These are phyloP conservation scores for Nepenthes alata DNA, from an alignment of 179 eudicot genomes.

Conservation along the genomic window DNA sequence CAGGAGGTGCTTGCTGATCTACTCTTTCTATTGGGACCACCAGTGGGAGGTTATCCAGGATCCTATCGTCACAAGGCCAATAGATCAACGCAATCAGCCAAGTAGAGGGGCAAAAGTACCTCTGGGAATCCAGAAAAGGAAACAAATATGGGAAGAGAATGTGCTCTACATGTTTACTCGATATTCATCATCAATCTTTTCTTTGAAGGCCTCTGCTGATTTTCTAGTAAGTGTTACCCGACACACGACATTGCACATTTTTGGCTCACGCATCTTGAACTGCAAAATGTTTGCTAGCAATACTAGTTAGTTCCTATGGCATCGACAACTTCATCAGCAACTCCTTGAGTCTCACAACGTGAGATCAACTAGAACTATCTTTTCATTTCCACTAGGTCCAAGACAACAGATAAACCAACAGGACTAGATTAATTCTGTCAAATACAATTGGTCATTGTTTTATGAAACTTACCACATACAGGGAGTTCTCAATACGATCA, in stretches of 20 bases:
- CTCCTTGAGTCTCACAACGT: neutral
- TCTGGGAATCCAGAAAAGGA: neutral
- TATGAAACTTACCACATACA: conserved; percentile 45
- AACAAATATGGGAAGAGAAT: neutral
- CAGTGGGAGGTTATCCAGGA: conserved; percentile 70
- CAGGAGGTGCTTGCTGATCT: conserved; percentile 45
- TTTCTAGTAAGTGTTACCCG: conserved; percentile 36
- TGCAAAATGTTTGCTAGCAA: conserved; percentile 16
- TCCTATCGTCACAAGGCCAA: conserved; percentile 29
- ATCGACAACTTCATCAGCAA: neutral
- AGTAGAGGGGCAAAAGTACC: neutral
- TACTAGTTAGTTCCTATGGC: conserved; percentile 4
- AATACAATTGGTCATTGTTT: neutral
- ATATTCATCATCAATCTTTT: conserved; percentile 71
- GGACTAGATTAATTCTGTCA: neutral
- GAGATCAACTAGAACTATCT: neutral
- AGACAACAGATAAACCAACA: neutral
- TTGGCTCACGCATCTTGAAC: conserved; percentile 70
- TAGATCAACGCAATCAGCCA: conserved; percentile 1
- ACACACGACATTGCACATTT: conserved; percentile 56
- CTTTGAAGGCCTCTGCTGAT: conserved; percentile 54
- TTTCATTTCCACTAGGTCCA: neutral
- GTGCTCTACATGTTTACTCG: conserved; percentile 57
- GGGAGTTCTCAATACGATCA: conserved; percentile 73
- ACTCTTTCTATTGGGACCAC: conserved; percentile 53